Conservation (phyloP, 2,329 filamentous ascomycete species). For the Cercospora brassicicola region DNA sequence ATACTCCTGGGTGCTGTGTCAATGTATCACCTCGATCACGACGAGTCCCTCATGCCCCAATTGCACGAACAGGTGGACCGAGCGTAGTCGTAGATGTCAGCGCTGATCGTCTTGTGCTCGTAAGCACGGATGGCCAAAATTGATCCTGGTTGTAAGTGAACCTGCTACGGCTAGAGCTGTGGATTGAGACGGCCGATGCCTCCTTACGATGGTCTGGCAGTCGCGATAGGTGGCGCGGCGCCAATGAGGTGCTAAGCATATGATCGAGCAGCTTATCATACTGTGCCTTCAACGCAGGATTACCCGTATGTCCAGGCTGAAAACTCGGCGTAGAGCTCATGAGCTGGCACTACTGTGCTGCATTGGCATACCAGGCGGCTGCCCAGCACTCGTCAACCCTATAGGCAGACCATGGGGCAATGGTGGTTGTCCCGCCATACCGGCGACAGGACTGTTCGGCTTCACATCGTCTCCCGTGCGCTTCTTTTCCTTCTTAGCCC, state of each 20-base stretch:
- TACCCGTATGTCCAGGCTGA: constrained; percentile 19
- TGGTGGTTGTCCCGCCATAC: constrained; percentile 20
- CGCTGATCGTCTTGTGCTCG: neutral
- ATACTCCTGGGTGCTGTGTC: neutral
- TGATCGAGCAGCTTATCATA: neutral
- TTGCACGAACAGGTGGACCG: too few species aligned
- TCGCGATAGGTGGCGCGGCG: neutral
- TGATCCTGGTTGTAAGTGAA: neutral
- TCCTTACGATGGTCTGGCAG: neutral
- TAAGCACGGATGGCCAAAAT: neutral
- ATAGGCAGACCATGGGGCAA: constrained; percentile 19
- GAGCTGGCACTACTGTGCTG: constrained; percentile 27
- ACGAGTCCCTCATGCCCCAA: neutral
- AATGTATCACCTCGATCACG: neutral
- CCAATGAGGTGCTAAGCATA: neutral
- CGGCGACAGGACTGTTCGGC: constrained; percentile 23
- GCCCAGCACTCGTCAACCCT: constrained; percentile 21
- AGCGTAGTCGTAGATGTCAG: neutral
- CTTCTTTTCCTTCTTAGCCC: constrained; percentile 46
- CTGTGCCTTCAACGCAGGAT: neutral
- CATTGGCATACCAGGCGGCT: constrained; percentile 29
- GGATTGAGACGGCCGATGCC: neutral
- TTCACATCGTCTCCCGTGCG: constrained; percentile 32
- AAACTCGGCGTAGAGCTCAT: neutral
- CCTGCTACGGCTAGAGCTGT: neutral